Base-by-base conservation (phyloP, 2,329 filamentous ascomycete genomes). In the Exophiala calicioides region DNA sequence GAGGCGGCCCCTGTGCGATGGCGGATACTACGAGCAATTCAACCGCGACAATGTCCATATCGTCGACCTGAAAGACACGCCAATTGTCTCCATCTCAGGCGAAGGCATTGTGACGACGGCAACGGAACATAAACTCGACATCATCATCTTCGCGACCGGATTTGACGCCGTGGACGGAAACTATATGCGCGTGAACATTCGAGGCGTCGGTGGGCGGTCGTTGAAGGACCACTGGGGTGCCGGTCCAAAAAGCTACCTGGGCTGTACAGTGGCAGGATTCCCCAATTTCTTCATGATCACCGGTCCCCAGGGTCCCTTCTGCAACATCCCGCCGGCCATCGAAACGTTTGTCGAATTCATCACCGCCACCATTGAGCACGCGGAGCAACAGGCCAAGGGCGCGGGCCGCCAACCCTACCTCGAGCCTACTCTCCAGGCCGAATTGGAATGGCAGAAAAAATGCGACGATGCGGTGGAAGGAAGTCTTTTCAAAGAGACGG, bases 401-500 rank as follows among this genome's bases (percentile, higher is more conserved):
- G 15, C 21, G 8, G 23, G 15, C 20, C 13, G 4, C 5, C 21
- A 23, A 5, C 35, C 35, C 3, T 75, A 73, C 47, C 70, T 82
- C 35, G 71, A 80, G 45, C 68, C 76, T 1, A 71, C 66, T 31
- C 34, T 47, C 0, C 72, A 76, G 35, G 73, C 74, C 0, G 67
- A 73, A 8, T 58, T 68, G 5, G 56, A 63, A 7, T 82, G 76
- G 75, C 78, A 74, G 56, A 58, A 73, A 31, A 59, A 65, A 8
- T 67, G 80, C 15, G 56, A 74, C 16, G 36, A 39, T 10, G n/a
- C 41, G 3, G 24, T 10, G 13, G 26, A 34, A 5, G 26, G 31
- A 5, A 47, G 77, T 0, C 69, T 77, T 0, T 66, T 81, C 8
- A 62, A 68, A 61, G 83, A 81, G 51, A 79, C 3, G 69, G 76